phyloP scores from a whole-genome alignment of 208 protist species.

The Acanthamoeba comandoni region DNA sequence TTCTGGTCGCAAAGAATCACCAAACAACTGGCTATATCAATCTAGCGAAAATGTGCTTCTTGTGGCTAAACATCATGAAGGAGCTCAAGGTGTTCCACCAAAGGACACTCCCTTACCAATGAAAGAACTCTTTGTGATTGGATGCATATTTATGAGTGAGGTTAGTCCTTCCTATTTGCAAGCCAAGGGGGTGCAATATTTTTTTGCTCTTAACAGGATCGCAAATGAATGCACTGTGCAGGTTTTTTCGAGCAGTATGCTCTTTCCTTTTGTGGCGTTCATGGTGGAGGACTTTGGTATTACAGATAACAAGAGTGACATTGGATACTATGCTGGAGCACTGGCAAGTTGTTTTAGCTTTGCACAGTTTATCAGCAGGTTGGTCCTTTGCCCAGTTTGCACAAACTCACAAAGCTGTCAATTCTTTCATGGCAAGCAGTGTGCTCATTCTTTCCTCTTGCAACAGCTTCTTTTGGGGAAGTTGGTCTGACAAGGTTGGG shows the following conservation, averaged over 20 bases:
- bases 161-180: neutral
- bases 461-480: slow-evolving; percentile 49
- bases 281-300: slow-evolving; percentile 56
- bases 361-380: slow-evolving; percentile 60
- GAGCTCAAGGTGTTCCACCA: too few relatives aligned
- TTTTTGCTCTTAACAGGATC: neutral
- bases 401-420: neutral
- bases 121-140: slow-evolving; percentile 63
- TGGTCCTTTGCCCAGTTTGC: neutral
- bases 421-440: neutral
- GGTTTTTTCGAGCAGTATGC: slow-evolving; percentile 36
- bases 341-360: slow-evolving; percentile 51
- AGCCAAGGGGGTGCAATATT: neutral
- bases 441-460: neutral
- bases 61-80: too few relatives aligned
- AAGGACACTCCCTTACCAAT: slow-evolving; percentile 32
- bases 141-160: slow-evolving; percentile 46
- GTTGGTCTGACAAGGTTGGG: slow-evolving; percentile 6
- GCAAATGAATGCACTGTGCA: neutral
- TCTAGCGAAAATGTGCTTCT: too few relatives aligned
- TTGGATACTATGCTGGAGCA: slow-evolving; percentile 37
- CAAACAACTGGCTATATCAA: too few relatives aligned
- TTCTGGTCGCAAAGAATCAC: too few relatives aligned
- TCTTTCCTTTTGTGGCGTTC: slow-evolving; percentile 66
- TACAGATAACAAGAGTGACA: neutral